Evolutionary conservation across 2,329 filamentous ascomycete genomes (phyloP).

Genomic region (Fusarium multiceps): DNA sequence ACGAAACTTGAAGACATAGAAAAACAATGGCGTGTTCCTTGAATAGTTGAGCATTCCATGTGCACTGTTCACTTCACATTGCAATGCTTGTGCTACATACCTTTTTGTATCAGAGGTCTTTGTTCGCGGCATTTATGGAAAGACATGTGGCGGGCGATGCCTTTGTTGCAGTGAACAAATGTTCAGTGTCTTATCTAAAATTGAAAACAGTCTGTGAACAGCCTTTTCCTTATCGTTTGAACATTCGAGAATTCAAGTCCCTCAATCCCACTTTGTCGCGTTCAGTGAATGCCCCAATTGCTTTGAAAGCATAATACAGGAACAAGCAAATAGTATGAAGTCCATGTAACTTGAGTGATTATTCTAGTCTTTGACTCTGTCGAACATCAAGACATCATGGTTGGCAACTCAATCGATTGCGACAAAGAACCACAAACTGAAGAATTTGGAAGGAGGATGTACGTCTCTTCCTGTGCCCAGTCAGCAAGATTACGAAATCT

Average conservation of each 20-base stretch:
- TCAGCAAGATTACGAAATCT: neutral
- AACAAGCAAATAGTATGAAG: neutral
- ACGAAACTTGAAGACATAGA: accelerated
- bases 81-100: neutral
- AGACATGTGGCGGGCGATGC: too few relatives aligned
- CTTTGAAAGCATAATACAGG: neutral
- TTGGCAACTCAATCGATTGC: neutral
- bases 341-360: neutral
- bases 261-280: accelerated
- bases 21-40: neutral
- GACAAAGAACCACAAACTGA: neutral
- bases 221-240: accelerated
- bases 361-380: neutral
- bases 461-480: neutral
- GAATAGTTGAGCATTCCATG: neutral
- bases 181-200: accelerated
- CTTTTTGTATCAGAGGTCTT: neutral
- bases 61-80: neutral
- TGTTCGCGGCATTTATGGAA: neutral
- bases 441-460: too few relatives aligned
- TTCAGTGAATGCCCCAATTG: neutral
- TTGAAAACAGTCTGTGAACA: neutral
- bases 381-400: neutral
- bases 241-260: accelerated
- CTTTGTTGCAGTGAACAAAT: neutral